Evolutionary conservation across 106 monocot species (phyloP).

Genomic region (Platanthera guangdongensis): DNA sequence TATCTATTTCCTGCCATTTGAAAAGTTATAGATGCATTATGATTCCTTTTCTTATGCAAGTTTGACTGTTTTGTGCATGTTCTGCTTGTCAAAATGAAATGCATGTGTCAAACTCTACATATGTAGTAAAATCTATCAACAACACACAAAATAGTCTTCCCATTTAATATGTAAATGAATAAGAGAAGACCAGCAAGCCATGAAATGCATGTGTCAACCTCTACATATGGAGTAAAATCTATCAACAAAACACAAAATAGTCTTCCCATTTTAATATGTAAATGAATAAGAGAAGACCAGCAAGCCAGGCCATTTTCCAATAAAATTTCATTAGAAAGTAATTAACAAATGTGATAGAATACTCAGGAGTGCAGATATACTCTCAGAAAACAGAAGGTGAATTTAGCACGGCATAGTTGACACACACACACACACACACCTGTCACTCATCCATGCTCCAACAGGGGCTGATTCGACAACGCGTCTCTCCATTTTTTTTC

Average conservation of each 20-base stretch:
- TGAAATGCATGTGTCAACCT: background rate
- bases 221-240: background rate
- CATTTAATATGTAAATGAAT: background rate
- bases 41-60: background rate
- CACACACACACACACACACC: too few species aligned
- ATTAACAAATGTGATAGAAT: too few species aligned
- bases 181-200: too few species aligned
- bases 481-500: too few species aligned
- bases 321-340: too few species aligned
- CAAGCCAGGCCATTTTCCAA: too few species aligned
- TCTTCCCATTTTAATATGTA: background rate
- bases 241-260: background rate
- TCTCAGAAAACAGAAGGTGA: too few species aligned
- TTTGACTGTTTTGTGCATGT: background rate
- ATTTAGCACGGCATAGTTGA: too few species aligned
- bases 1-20: conserved; percentile 21
- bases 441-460: too few species aligned
- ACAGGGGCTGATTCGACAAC: too few species aligned
- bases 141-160: background rate
- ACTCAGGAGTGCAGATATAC: too few species aligned
- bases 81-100: background rate
- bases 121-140: background rate
- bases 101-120: background rate
- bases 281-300: background rate
- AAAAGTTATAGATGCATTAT: background rate